These are phyloP conservation scores for Lachancea kluyveri DNA, from an alignment of 805 yeast genomes.

Conservation along the genomic window DNA sequence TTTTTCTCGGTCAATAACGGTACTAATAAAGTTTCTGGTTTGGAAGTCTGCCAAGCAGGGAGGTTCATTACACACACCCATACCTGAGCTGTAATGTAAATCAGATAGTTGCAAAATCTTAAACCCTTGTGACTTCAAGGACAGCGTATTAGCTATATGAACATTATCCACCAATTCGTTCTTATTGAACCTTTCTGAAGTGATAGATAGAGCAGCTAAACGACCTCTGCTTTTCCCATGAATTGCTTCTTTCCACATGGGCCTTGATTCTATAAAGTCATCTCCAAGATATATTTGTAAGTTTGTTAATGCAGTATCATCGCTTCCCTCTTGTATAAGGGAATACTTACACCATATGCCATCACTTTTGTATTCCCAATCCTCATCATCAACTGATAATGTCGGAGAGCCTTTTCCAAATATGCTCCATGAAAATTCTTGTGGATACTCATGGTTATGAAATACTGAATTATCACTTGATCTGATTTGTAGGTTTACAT, in stretches of 20 bases:
- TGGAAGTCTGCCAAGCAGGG: conserved; percentile 48
- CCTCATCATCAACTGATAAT: conserved; percentile 11
- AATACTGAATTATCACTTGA: conserved; percentile 30
- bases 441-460: conserved; percentile 21
- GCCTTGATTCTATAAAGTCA: conserved; percentile 54
- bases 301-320: conserved; percentile 36
- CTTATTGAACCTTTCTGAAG: conserved; percentile 8
- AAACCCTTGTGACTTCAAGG: conserved; percentile 38
- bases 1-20: conserved; percentile 45
- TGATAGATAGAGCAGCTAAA: conserved; percentile 4
- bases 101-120: conserved; percentile 65
- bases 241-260: conserved; percentile 41
- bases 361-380: conserved; percentile 40
- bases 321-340: conserved; percentile 26
- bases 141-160: conserved; percentile 4
- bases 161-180: conserved; percentile 2
- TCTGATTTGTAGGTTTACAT: conserved; percentile 25
- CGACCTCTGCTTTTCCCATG: conserved; percentile 11
- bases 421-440: conserved; percentile 6
- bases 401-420: conserved; percentile 1
- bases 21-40: conserved; percentile 44
- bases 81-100: conserved; percentile 55
- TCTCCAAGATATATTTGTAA: conserved; percentile 48
- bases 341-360: conserved; percentile 54
- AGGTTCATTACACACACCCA: conserved; percentile 26